Evolutionary conservation across 1,139 yeast genomes (phyloP), one percentile per base, ranked within the genome.

Genomic region (Kazachstania sp.): DNA sequence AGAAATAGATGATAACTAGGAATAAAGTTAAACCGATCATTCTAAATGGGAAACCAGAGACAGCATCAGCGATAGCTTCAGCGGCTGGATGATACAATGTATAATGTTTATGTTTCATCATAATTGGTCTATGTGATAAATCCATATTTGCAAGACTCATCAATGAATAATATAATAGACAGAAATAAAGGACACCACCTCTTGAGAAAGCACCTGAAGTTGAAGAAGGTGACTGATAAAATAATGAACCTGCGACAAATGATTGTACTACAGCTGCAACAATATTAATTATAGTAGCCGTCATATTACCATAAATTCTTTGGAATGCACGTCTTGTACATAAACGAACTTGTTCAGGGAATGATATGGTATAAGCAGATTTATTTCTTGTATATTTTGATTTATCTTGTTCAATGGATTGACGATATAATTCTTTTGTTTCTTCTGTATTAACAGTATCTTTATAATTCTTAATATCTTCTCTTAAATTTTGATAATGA

Each of bases 41-140:
- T 53, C 76, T 71, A 45, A 76, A 69, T 35, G 83, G 82, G 42
- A 77, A 60, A 39, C 73, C 71, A 9, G 76, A 67, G 6, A 78
- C 38, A 32, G 72, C 65, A 42, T 70, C 65, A 8, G 79, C 75
- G 15, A 79, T 53, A 2, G 79, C 74, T 55, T 78, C 81, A 12
- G 83, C 78, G 18, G 81, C 71, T 9, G 81, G 79, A 58, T 76
- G 82, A 52, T 74, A 78, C 55, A 79, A 64, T 1, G 79, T 70
- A 53, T 78, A 79, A 20, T 74, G 72, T 51, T 72, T 73, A 52
- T 79, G 85, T 54, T 79, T 79, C 62, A 71, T 70, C 48, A 78
- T 59, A 47, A 79, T 75, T 39, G 78, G 77, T 59, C 81, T 71
- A 45, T 71, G 71, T 11, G 67, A 68, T 51, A 77, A 78, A 19